These are phyloP conservation scores for Omphalea diandra DNA, from an alignment of 441 rosid genomes.

Conservation along the genomic window DNA sequence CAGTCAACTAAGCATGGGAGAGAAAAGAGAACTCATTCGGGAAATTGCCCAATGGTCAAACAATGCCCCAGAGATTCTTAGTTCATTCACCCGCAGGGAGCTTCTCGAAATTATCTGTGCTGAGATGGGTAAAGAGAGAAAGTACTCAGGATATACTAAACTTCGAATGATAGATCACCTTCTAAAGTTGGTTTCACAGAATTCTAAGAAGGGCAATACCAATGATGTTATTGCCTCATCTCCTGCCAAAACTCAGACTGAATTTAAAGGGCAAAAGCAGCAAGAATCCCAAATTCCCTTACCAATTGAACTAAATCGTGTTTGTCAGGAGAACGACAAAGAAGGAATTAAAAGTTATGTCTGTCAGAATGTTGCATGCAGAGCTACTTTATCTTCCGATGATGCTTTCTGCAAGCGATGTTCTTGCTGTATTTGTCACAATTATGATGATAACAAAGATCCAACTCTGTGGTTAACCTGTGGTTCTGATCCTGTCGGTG, in stretches of 20 bases:
- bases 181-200: conserved; percentile 68
- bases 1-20: conserved; percentile 61
- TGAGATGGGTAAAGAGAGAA: conserved; percentile 97
- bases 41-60: conserved; percentile 61
- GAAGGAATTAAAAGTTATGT: conserved; percentile 29
- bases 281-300: conserved; percentile 53
- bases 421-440: conserved; percentile 81
- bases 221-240: conserved; percentile 33
- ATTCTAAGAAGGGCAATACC: conserved; percentile 42
- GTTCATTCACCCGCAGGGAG: conserved; percentile 89
- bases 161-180: conserved; percentile 83
- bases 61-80: conserved; percentile 64
- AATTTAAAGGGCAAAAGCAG: conserved; percentile 63
- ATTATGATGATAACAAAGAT: conserved; percentile 89
- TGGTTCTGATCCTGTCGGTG: conserved; percentile 50
- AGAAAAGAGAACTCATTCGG: conserved; percentile 80
- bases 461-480: conserved; percentile 93
- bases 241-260: conserved; percentile 33
- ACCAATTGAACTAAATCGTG: conserved; percentile 40
- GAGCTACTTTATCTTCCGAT: conserved; percentile 52
- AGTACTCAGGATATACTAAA: conserved; percentile 89
- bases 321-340: conserved; percentile 29
- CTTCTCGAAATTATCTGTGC: conserved; percentile 85
- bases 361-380: conserved; percentile 90
- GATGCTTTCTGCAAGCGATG: conserved; percentile 86